These are phyloP conservation scores for Suillus subaureus DNA, from an alignment of 768 basidiomycete genomes.

Conservation along the genomic window DNA sequence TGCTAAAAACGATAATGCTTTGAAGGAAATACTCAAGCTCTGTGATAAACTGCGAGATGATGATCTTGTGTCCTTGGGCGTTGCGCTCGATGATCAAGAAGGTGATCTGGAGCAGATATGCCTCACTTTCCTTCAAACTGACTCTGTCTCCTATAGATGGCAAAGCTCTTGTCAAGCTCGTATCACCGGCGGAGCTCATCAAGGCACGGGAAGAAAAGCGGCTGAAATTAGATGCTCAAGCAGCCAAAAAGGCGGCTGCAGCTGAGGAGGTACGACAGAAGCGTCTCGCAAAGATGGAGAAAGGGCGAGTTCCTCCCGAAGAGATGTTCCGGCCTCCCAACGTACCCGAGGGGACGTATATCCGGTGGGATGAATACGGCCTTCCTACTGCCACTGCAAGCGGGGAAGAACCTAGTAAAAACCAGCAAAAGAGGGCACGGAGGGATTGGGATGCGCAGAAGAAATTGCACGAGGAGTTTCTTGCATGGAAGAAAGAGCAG, in stretches of 20 bases:
- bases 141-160: slow-evolving; percentile 59
- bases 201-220: slow-evolving; percentile 88
- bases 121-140: slow-evolving; percentile 2
- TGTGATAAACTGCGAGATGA: slow-evolving; percentile 89
- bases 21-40: slow-evolving; percentile 81
- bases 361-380: slow-evolving; percentile 84
- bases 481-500: slow-evolving; percentile 46
- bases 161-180: slow-evolving; percentile 92
- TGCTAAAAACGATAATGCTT: slow-evolving; percentile 59
- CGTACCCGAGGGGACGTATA: slow-evolving; percentile 69
- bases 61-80: slow-evolving; percentile 91
- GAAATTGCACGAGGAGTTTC: slow-evolving; percentile 79
- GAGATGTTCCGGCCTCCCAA: slow-evolving; percentile 87
- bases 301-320: slow-evolving; percentile 71
- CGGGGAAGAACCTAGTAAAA: slow-evolving; percentile 87
- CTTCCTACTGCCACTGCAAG: slow-evolving; percentile 83
- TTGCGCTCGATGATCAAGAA: slow-evolving; percentile 96
- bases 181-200: slow-evolving; percentile 79
- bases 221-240: slow-evolving; percentile 71
- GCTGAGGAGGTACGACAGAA: slow-evolving; percentile 68
- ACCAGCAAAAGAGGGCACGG: slow-evolving; percentile 68
- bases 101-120: slow-evolving; percentile 45
- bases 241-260: slow-evolving; percentile 74
- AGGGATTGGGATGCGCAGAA: slow-evolving; percentile 77
- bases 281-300: slow-evolving; percentile 79